phyloP scores from a whole-genome alignment of 768 basidiomycete genomes.

The Leccinum rimulosum region DNA sequence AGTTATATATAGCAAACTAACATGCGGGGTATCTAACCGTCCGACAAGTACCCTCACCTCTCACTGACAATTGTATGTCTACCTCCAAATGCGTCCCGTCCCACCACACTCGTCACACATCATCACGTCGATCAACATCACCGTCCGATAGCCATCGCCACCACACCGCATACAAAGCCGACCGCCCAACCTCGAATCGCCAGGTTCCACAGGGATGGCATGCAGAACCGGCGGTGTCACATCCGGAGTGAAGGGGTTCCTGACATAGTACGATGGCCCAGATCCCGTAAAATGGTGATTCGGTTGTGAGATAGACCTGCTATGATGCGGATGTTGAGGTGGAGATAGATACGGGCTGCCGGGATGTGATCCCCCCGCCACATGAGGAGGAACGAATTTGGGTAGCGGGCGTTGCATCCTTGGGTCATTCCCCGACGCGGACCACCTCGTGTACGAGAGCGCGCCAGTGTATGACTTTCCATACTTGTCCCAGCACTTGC shows the following conservation, averaged over 20 bases:
- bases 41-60: not conserved
- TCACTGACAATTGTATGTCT: not conserved
- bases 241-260: slow-evolving; percentile 18
- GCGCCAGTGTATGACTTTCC: slow-evolving; percentile 59
- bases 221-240: slow-evolving; percentile 36
- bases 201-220: slow-evolving; percentile 50
- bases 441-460: slow-evolving; percentile 50
- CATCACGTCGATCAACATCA: slow-evolving; percentile 53
- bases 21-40: slow-evolving; percentile 1
- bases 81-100: slow-evolving; percentile 52
- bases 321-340: slow-evolving; percentile 12
- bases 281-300: not conserved
- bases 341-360: not conserved
- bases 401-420: slow-evolving; percentile 32
- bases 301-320: slow-evolving; percentile 22
- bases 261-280: slow-evolving; percentile 25
- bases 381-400: slow-evolving; percentile 23
- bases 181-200: slow-evolving; percentile 73
- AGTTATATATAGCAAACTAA: not conserved
- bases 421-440: slow-evolving; percentile 18
- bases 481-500: slow-evolving; percentile 73
- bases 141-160: slow-evolving; percentile 56
- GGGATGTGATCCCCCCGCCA: not conserved
- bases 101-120: slow-evolving; percentile 62
- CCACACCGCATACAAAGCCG: slow-evolving; percentile 60